These are phyloP conservation scores for Plantago rigida DNA, from an alignment of 305 asterid genomes.

Conservation along the genomic window DNA sequence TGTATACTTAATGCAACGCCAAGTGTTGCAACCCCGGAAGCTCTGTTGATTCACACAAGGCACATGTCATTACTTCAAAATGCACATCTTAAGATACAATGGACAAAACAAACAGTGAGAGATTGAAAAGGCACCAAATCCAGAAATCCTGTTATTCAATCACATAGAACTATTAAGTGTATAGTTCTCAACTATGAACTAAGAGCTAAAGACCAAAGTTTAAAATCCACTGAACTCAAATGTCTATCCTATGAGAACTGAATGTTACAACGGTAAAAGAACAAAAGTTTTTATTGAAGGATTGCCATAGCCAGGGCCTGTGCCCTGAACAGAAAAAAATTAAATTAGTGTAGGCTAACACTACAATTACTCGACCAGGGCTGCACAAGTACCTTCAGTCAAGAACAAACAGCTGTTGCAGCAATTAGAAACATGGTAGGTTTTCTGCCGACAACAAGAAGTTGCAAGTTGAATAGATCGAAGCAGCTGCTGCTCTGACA, in stretches of 20 bases:
- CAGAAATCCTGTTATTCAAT: slow-evolving; percentile 1
- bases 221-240: neutral
- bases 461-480: slow-evolving; percentile 85
- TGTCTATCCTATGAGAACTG: neutral
- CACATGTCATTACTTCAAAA: too few species aligned
- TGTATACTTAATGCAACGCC: too few species aligned
- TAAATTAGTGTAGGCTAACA: neutral
- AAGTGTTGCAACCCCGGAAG: too few species aligned
- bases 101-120: too few species aligned
- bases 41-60: too few species aligned
- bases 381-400: slow-evolving; percentile 1
- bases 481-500: slow-evolving; percentile 80
- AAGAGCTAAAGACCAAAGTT: neutral
- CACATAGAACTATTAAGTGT: neutral
- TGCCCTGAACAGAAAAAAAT: neutral
- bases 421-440: slow-evolving; percentile 31
- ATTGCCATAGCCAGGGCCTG: neutral
- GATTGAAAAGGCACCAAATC: neutral
- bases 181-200: slow-evolving; percentile 1
- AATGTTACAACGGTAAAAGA: neutral
- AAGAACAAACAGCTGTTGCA: slow-evolving; percentile 2
- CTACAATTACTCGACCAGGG: slow-evolving; percentile 17
- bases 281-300: neutral
- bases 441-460: slow-evolving; percentile 56
- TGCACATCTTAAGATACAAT: too few species aligned